Base-by-base conservation (phyloP, 2,329 filamentous ascomycete species). In the Monosporascus sp. region DNA sequence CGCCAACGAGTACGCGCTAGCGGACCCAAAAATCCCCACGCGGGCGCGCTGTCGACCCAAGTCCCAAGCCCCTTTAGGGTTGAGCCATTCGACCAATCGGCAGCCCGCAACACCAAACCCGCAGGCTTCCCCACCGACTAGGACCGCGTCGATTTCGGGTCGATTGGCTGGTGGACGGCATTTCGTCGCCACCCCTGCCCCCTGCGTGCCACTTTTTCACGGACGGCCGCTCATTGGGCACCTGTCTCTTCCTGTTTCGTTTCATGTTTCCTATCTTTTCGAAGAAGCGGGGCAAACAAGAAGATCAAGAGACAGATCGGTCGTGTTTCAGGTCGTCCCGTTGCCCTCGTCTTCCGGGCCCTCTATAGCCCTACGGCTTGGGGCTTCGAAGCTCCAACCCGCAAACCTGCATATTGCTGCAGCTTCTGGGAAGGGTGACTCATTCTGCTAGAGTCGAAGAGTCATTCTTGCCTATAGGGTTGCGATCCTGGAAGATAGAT, bases 131-230 rank as follows among this genome's bases (percentile, higher is more conserved):
- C 53, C 50, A 53, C 41, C 55, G 4, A 22, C 50, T 20, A 46
- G 46, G 52, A 52, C 48, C 55, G 55, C 43, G 55, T 57, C 27
- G 44, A 37, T 43, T 52, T 55, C 48, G 53, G 55, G 50, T 52
- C 55, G 50, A 57, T 57, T 57, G 55, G 55, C 50, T 48, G 40
- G 14, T 20, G 40, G 40, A 43, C 40, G 40, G 22, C 40, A 19
- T 43, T 6, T 20, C 40, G 37, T 40, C 41, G 48, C 35, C 31
- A 19, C 26, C 31, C n/a, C 37, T 44, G 31, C 20, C 46, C 38
- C 38, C 24, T 22, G n/a, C 26, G 19, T 40, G 37, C 31, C 51
- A 37, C 38, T n/a, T 20, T 43, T 9, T 14, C 22, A 14, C 19
- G 9, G 40, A 20, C 19, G 40, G 9, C 40, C 40, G 19, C 40